phyloP scores from a whole-genome alignment of 2,329 filamentous ascomycete species.

The Ramichloridium luteum region DNA sequence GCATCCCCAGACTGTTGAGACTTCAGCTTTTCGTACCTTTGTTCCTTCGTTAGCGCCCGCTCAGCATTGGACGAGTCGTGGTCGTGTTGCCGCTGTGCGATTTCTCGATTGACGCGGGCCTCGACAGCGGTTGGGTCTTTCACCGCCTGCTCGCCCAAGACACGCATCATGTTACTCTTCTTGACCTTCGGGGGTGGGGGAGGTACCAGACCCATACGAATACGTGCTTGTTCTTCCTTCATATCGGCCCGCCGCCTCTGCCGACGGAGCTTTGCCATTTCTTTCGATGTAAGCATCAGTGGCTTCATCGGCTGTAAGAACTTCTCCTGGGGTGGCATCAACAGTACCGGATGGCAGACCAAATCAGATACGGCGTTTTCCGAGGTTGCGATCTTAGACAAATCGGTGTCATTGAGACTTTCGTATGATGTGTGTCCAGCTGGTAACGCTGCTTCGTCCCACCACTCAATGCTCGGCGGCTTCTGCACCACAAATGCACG shows the following conservation, averaged over 20 bases:
- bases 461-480: constrained; percentile 90
- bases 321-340: constrained; percentile 85
- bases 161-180: constrained; percentile 94
- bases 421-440: constrained; percentile 55
- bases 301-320: constrained; percentile 68
- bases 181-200: constrained; percentile 93
- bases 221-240: constrained; percentile 94
- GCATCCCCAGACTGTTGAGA: constrained; percentile 79
- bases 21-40: constrained; percentile 71
- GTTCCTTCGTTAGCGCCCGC: constrained; percentile 77
- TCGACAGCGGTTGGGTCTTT: constrained; percentile 97
- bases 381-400: constrained; percentile 60
- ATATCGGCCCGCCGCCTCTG: constrained; percentile 84
- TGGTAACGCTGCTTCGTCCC: constrained; percentile 79
- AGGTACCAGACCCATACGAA: constrained; percentile 76
- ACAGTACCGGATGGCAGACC: constrained; percentile 80
- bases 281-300: constrained; percentile 82
- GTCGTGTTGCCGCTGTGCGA: constrained; percentile 68
- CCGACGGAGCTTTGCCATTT: constrained; percentile 80
- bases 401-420: constrained; percentile 47
- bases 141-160: constrained; percentile 81
- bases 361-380: constrained; percentile 84
- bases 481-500: constrained; percentile 69
- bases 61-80: constrained; percentile 72
- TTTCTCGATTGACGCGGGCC: constrained; percentile 83